phyloP scores from a whole-genome alignment of 768 basidiomycete genomes.

The Mycena polygramma region DNA sequence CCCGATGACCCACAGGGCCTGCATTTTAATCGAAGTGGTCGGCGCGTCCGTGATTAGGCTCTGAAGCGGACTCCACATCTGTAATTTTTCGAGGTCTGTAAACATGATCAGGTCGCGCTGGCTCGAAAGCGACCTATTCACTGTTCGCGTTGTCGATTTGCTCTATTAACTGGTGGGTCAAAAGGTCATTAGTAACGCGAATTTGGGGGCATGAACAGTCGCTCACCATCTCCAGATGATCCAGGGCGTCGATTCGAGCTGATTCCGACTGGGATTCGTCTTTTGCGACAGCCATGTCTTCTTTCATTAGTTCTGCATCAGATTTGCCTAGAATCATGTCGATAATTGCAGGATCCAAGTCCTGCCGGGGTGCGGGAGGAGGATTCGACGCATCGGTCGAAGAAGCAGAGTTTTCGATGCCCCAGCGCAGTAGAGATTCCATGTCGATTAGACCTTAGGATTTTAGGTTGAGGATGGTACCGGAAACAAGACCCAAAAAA shows the following conservation, averaged over 20 bases:
- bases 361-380: conserved; percentile 54
- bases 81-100: conserved; percentile 79
- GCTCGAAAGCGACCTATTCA: conserved; percentile 52
- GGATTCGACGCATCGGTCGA: conserved; percentile 46
- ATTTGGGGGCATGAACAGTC: neutral
- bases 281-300: conserved; percentile 73
- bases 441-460: conserved; percentile 50
- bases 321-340: conserved; percentile 88
- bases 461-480: neutral
- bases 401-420: conserved; percentile 76
- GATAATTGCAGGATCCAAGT: conserved; percentile 87
- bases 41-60: conserved; percentile 67
- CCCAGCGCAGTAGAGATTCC: conserved; percentile 87
- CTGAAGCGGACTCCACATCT: conserved; percentile 86
- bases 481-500: no score
- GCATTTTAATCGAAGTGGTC: conserved; percentile 71
- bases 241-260: conserved; percentile 76
- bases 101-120: conserved; percentile 1
- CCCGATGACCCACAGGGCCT: conserved; percentile 88
- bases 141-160: conserved; percentile 94
- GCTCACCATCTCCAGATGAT: conserved; percentile 89
- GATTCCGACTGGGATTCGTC: conserved; percentile 69
- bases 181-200: neutral
- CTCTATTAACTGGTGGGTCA: conserved; percentile 76
- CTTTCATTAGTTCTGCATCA: conserved; percentile 88